These are phyloP conservation scores for Candida fluviatilis DNA, from an alignment of 805 yeast species.

Conservation along the genomic window DNA sequence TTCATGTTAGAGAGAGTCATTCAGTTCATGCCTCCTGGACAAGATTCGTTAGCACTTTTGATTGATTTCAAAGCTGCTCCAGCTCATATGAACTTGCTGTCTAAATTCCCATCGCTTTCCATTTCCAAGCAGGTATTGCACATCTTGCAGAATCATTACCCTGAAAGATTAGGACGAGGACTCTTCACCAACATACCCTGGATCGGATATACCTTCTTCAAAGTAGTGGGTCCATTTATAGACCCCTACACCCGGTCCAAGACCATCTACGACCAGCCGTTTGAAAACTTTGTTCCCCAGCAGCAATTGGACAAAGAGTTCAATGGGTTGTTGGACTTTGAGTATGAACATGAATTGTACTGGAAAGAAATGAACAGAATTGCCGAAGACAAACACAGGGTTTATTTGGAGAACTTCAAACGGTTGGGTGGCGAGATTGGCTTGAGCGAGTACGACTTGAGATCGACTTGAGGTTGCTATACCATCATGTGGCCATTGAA, in stretches of 20 bases:
- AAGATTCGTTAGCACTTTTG: conserved; percentile 49
- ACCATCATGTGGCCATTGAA: neutral
- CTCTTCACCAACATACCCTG: conserved; percentile 54
- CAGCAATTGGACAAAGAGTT: conserved; percentile 50
- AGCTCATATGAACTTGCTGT: conserved; percentile 28
- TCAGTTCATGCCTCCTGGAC: conserved; percentile 55
- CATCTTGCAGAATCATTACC: conserved; percentile 54
- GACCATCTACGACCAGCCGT: conserved; percentile 55
- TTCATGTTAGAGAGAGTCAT: conserved; percentile 54
- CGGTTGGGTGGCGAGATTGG: conserved; percentile 49
- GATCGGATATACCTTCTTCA: conserved; percentile 53
- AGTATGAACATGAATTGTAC: conserved; percentile 48
- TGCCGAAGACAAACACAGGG: conserved; percentile 33
- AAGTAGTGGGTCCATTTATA: conserved; percentile 52
- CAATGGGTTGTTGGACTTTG: conserved; percentile 47
- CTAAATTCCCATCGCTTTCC: conserved; percentile 47
- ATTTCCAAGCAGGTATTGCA: conserved; percentile 48
- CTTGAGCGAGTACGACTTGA: conserved; percentile 50
- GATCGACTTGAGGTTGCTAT: conserved; percentile 16
- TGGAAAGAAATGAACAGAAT: conserved; percentile 49
- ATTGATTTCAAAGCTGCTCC: conserved; percentile 52
- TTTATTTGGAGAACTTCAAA: conserved; percentile 33
- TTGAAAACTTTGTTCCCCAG: conserved; percentile 49
- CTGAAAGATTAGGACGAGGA: conserved; percentile 54
- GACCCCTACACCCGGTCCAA: conserved; percentile 58